phyloP scores from a whole-genome alignment of 768 basidiomycete species.

The Leucocoprinus sp. region DNA sequence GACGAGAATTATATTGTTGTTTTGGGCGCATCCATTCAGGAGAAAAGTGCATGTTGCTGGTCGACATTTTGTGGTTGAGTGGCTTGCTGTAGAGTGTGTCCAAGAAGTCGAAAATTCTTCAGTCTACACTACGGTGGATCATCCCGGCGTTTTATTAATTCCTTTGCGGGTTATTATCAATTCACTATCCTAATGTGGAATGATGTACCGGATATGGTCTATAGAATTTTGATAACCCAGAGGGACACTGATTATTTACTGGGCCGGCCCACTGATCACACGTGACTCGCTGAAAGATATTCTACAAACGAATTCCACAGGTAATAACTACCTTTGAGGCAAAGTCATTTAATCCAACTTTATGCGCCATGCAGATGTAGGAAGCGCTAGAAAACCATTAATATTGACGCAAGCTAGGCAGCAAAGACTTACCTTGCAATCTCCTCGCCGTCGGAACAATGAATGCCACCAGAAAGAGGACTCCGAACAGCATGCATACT shows the following conservation, averaged over 20 bases:
- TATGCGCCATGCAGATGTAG: slow-evolving; percentile 65
- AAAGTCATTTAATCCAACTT: slow-evolving; percentile 31
- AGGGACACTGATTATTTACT: no score
- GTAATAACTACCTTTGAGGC: background rate
- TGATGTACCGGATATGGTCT: no score
- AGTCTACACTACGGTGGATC: no score
- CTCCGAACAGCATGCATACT: slow-evolving; percentile 75
- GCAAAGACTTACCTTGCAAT: slow-evolving; percentile 63
- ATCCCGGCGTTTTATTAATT: no score
- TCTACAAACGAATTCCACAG: background rate
- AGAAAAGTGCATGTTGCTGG: slow-evolving; percentile 81
- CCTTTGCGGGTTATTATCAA: no score
- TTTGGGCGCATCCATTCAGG: slow-evolving; percentile 92
- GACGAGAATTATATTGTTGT: slow-evolving; percentile 45
- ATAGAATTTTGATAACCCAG: no score
- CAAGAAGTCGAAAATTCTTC: slow-evolving; percentile 16
- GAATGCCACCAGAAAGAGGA: slow-evolving; percentile 61
- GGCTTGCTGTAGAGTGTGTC: slow-evolving; percentile 15
- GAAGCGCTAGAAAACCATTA: slow-evolving; percentile 40
- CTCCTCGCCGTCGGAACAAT: slow-evolving; percentile 79
- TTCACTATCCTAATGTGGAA: no score
- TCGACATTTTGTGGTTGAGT: slow-evolving; percentile 32
- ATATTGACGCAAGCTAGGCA: slow-evolving; percentile 1
- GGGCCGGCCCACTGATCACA: no score
- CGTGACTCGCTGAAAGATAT: no score